Percentiles rank a stretch among this genome's conserved stretches.
phyloP scores from a whole-genome alignment of 208 protist genomes.

The Trypanosoma brucei region DNA sequence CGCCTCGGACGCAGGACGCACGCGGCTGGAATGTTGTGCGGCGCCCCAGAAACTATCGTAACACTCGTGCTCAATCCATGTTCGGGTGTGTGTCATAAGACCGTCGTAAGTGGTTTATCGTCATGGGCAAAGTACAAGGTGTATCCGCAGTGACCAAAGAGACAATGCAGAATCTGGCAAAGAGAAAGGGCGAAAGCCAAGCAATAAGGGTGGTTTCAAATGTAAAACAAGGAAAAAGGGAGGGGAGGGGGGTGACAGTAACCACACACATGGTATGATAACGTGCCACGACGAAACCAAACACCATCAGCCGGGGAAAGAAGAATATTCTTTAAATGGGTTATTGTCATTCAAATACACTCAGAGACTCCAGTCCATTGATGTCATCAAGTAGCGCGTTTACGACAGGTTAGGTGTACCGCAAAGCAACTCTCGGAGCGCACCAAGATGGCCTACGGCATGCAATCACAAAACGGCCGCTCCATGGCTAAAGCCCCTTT shows the following conservation, averaged over 20 bases:
- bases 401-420: too few relatives aligned
- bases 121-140: conserved; percentile 9
- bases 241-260: neutral
- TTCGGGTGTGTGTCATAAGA: conserved; percentile 45
- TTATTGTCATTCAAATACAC: conserved; percentile 14
- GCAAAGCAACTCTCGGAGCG: conserved; percentile 9
- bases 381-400: conserved; percentile 10
- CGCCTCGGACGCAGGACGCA: conserved; percentile 38
- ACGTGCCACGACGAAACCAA: neutral
- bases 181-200: neutral
- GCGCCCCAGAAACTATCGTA: conserved; percentile 29
- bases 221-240: neutral
- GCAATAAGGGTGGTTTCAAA: neutral
- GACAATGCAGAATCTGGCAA: too few relatives aligned
- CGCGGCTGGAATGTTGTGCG: conserved; percentile 52
- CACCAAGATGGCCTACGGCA: conserved; percentile 26
- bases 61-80: conserved; percentile 63
- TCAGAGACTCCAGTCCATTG: conserved; percentile 27
- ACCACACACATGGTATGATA: too few relatives aligned
- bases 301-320: conserved; percentile 23
- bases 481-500: conserved; percentile 19
- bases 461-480: neutral
- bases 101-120: conserved; percentile 52
- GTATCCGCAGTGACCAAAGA: too few relatives aligned
- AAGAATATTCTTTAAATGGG: conserved; percentile 24